Evolutionary conservation across 1,139 yeast species (phyloP), one percentile per base, ranked within the genome.

Genomic region (Suhomyces kunorum): DNA sequence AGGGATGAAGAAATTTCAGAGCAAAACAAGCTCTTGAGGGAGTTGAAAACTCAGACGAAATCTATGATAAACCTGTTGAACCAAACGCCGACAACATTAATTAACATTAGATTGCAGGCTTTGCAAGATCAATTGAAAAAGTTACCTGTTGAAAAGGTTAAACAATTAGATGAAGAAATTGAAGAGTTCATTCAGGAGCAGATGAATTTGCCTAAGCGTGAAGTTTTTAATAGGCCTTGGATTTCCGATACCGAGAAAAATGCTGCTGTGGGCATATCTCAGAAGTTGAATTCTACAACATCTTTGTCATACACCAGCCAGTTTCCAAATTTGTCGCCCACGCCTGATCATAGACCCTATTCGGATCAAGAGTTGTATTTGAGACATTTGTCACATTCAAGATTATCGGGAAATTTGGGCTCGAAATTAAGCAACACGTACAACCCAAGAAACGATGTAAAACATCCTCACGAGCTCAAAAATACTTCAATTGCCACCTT

Each of bases 311-410:
- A 52, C 42, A 51, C 64, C 30, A 54, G 53, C 32, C 55, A 66
- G 36, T 70, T 55, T 43, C 76, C 78, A 26, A 61, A 66, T 44
- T 64, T 72, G 46, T 66, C 59, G 41, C 73, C 74, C 25, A 66
- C 75, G 3, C 68, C 75, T 1, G 76, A 71, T 40, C 67, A 71
- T 50, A 68, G 63, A 52, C 59, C 65, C 24, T 89, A 87, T 61
- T 76, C 95, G 0, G 64, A 70, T 24, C 90, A 87, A 54, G 97
- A 89, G 59, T 72, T 89, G 40, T 83, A 75, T 48, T 68, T 87
- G 47, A 81, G 97, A 57, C 85, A 83, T 51, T 68, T 79, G 51
- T 75, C 82, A 31, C 72, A 72, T 41, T 64, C 73, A 24, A 66
- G 73, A 47, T 71, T 68, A 12, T 60, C 70, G 14, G 77, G 76